Evolutionary conservation across 768 basidiomycete species (phyloP).

Genomic region (Kwoniella sp.): DNA sequence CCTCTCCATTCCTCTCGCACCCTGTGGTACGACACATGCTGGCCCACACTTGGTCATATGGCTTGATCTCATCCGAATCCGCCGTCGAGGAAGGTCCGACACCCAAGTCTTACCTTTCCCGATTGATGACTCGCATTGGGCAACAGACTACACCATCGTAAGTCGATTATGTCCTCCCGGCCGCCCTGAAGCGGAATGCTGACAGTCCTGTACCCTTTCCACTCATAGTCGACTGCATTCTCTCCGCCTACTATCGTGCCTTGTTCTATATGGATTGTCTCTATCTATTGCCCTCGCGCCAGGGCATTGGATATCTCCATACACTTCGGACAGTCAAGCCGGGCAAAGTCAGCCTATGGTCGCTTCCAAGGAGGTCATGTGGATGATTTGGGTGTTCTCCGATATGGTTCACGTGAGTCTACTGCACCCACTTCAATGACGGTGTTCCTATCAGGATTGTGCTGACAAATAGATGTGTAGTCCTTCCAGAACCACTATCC

Average conservation of each 20-base stretch:
- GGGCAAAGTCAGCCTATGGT: background rate
- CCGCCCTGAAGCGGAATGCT: background rate
- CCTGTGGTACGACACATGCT: constrained; percentile 25
- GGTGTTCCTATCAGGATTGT: background rate
- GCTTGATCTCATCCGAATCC: background rate
- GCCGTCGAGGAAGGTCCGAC: background rate
- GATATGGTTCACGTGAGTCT: constrained; percentile 14
- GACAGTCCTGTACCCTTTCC: background rate
- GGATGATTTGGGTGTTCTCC: constrained; percentile 15
- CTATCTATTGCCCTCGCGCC: constrained; percentile 27
- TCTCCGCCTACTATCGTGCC: constrained; percentile 25
- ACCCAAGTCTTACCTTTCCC: background rate
- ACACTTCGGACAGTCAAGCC: background rate
- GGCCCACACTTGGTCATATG: constrained; percentile 16
- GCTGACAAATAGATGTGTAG: background rate
- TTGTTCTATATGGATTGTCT: constrained; percentile 25
- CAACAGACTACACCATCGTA: background rate
- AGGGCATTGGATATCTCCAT: constrained; percentile 20
- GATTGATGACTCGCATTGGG: background rate
- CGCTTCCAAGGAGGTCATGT: constrained; percentile 18
- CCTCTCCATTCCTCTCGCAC: constrained; percentile 30
- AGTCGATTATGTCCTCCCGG: background rate
- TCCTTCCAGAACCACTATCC: constrained; percentile 1
- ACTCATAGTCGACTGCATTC: constrained; percentile 25
- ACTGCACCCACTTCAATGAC: no score